Evolutionary conservation across 1,284 basidiomycete species (phyloP).

Genomic region (Sanghuangporus sanghuang): DNA sequence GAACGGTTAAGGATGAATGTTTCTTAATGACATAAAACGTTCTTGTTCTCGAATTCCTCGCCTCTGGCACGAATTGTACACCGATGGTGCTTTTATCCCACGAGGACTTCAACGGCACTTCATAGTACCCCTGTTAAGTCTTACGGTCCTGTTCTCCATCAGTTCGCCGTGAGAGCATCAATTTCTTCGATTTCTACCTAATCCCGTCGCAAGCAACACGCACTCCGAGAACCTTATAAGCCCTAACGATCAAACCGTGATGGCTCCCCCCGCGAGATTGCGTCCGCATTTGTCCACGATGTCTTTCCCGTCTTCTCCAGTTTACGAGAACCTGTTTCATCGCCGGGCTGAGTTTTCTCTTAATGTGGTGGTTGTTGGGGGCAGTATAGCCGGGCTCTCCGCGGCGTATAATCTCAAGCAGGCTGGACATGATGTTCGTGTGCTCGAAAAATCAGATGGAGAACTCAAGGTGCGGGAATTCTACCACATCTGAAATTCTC

Average conservation of each 20-base stretch:
- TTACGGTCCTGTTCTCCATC: not conserved
- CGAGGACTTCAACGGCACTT: not conserved
- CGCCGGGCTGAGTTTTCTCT: slow-evolving; percentile 28
- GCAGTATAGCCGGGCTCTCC: slow-evolving; percentile 46
- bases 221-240: not conserved
- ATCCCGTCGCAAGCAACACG: not conserved
- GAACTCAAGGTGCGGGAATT: not conserved
- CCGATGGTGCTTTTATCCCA: not conserved
- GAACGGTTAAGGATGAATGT: not conserved
- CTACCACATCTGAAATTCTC: not conserved
- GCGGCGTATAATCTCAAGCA: slow-evolving; percentile 41
- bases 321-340: not conserved
- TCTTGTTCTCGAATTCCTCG: not conserved
- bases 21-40: not conserved
- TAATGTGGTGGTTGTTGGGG: slow-evolving; percentile 43
- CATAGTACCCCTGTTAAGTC: not conserved
- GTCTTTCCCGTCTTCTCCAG: not conserved
- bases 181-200: not conserved
- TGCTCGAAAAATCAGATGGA: slow-evolving; percentile 28
- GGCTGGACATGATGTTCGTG: slow-evolving; percentile 44
- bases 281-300: not conserved
- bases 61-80: not conserved
- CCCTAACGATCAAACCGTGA: not conserved
- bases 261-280: not conserved
- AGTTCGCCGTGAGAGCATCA: slow-evolving; percentile 3